Base-by-base conservation (phyloP, 192 early-diverging fungal species). In the Coemansia sp. region DNA sequence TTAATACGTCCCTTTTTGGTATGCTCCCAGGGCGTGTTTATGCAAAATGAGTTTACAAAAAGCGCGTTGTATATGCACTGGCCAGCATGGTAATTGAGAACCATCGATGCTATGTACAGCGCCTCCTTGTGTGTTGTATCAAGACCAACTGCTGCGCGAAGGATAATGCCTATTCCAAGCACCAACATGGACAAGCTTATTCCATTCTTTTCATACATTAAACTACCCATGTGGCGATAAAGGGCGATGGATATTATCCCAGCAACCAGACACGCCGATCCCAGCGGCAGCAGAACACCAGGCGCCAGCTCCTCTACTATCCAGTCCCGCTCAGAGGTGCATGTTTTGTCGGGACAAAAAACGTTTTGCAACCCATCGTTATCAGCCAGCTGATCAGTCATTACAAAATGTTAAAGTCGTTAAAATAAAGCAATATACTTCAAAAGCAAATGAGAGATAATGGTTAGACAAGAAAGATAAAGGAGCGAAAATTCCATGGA, bases 351-450 rank as follows among this genome's bases (percentile, higher is more conserved):
- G 12, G 30, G 55, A 57, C 55, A 57, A 20, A 18, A 34, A 15
- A 57, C 33, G n/a, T 26, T 57, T n/a, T 33, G 28, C 55, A 20
- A 33, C 21, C 25, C 55, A 8, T 51, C 48, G 25, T 23, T 26
- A 51, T 51, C 25, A 51, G 23, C 48, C 48, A 26, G 48, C 48
- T 51, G 48, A 51, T 51, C 48, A 26, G 48, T 51, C 48, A 51
- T 51, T 51, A 51, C 7, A 23, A 46, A 8, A 25, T 26, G 25
- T 15, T 51, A 51, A 26, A 26, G 48, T 51, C 48, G 48, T 51
- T 25, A 51, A 23, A 51, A 51, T 46, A 51, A 25, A 25, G n/a
- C n/a, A n/a, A n/a, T n/a, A n/a, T n/a, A n/a, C n/a, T 26, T 23
- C 23, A 26, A 51, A 12, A 51, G 1, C 3, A 21, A 0, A 21